Evolutionary conservation across 208 protist species (phyloP), one percentile per base, ranked within the genome.

Genomic region (Wallacemonas sp.): DNA sequence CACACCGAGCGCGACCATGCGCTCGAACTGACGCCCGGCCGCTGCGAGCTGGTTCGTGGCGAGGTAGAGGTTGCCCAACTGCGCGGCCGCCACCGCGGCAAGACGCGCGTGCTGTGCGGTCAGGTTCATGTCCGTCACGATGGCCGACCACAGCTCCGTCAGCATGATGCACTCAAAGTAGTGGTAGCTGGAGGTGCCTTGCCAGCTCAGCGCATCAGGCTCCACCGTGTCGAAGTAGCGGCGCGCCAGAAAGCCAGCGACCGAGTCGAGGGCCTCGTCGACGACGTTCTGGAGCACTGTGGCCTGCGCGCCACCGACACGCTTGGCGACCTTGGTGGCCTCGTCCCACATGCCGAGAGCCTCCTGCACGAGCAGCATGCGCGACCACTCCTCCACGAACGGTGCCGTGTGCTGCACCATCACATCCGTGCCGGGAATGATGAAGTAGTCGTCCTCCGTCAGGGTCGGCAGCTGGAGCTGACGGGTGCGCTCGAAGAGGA

Each of bases 141-240:
- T 73, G 48, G 95, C 83, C 24, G 57, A 76, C 87, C 88, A 97
- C 11, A 96, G 65, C 56, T 88, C 86, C 30, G 69, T 87, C 17
- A 97, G 84, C 75, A 92, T 83, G 56, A 96, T 72, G 58, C 90
- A 83, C 76, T 97, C 90, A 52, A 88, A 73, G 70, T 92, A 92
- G 57, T 80, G 81, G 63, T 87, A 95, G 27, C 64, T 65, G 2
- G 80, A 83, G 34, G 85, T 90, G 64, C 71, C 61, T 76, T 92
- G 82, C 76, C 79, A 85, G 39, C 69, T 78, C 27, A 87, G 73
- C n/a, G 34, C 57, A 26, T 70, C 62, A 4, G 70, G 62, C 48
- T 74, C 43, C n/a, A 78, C 70, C 30, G 72, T 41, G 61, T 93
- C 87, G 47, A 91, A 90, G 68, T 76, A 78, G 1, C 68, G 71